These are phyloP conservation scores for Malassezia sp. DNA, from an alignment of 1,284 basidiomycete species.

Conservation along the genomic window DNA sequence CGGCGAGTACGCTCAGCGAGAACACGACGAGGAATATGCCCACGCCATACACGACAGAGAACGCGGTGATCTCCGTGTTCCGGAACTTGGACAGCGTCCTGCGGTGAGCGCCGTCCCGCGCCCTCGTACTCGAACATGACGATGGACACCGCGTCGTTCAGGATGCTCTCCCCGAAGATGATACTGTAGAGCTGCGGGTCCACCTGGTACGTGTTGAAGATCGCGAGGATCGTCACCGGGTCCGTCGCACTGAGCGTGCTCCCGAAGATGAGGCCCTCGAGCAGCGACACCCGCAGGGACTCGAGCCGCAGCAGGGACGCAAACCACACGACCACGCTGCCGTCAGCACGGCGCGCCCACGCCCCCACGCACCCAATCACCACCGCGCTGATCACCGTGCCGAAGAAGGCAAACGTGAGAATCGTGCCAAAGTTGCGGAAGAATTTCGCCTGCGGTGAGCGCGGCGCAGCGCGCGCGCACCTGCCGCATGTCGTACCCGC, in stretches of 20 bases:
- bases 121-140: conserved; percentile 99
- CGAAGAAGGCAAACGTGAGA: conserved; percentile 86
- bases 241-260: conserved; percentile 95
- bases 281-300: conserved; percentile 31
- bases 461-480: too few species aligned
- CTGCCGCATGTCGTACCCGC: conserved; percentile 93
- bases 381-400: conserved; percentile 91
- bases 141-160: conserved; percentile 98
- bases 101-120: too few species aligned
- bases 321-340: conserved; percentile 82
- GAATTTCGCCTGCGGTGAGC: conserved; percentile 84
- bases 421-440: conserved; percentile 62
- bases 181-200: conserved; percentile 94
- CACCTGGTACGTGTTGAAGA: conserved; percentile 97
- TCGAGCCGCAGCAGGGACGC: conserved; percentile 72
- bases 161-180: conserved; percentile 91
- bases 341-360: background rate
- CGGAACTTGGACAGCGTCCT: conserved; percentile 73
- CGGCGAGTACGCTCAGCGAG: conserved; percentile 81
- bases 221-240: conserved; percentile 93
- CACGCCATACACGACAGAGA: conserved; percentile 82
- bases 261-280: conserved; percentile 87
- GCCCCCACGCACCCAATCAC: conserved; percentile 83
- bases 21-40: conserved; percentile 95
- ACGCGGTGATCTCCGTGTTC: conserved; percentile 72